These are phyloP conservation scores for Arxiozyma heterogenica DNA, from an alignment of 1,139 yeast genomes.

Conservation along the genomic window DNA sequence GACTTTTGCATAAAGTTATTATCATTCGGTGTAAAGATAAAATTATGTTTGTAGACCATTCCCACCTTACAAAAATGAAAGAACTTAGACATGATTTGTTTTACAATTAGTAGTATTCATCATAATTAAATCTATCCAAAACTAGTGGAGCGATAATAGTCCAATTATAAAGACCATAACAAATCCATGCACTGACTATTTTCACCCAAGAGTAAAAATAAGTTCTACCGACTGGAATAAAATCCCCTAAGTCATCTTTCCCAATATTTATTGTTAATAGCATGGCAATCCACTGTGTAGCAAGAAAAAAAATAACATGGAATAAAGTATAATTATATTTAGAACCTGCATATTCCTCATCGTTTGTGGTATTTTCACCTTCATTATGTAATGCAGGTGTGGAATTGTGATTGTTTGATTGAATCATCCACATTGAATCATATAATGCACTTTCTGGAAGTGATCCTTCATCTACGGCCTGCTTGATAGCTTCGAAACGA, in stretches of 20 bases:
- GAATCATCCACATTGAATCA: conserved; percentile 49
- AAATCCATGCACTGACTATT: conserved; percentile 85
- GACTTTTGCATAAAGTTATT: not conserved
- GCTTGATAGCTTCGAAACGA: conserved; percentile 80
- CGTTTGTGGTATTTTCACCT: conserved; percentile 32
- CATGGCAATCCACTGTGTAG: conserved; percentile 96
- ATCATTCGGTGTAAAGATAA: not conserved
- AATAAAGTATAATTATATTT: conserved; percentile 83
- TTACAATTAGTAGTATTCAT: conserved; percentile 14
- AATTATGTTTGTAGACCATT: not conserved
- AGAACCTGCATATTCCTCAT: conserved; percentile 59
- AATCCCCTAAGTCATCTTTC: conserved; percentile 76
- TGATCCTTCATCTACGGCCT: conserved; percentile 92
- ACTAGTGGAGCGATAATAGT: conserved; percentile 80
- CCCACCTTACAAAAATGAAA: not conserved
- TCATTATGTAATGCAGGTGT: conserved; percentile 41
- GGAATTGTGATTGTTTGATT: conserved; percentile 7
- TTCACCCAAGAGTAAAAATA: conserved; percentile 94
- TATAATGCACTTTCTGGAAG: conserved; percentile 84
- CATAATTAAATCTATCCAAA: conserved; percentile 70
- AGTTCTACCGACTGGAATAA: conserved; percentile 94
- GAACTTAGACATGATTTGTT: not conserved
- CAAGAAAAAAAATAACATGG: conserved; percentile 85
- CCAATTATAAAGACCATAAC: conserved; percentile 83
- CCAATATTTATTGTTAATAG: conserved; percentile 84